Conservation (phyloP, 768 basidiomycete species). For the Boletus fagicola region DNA sequence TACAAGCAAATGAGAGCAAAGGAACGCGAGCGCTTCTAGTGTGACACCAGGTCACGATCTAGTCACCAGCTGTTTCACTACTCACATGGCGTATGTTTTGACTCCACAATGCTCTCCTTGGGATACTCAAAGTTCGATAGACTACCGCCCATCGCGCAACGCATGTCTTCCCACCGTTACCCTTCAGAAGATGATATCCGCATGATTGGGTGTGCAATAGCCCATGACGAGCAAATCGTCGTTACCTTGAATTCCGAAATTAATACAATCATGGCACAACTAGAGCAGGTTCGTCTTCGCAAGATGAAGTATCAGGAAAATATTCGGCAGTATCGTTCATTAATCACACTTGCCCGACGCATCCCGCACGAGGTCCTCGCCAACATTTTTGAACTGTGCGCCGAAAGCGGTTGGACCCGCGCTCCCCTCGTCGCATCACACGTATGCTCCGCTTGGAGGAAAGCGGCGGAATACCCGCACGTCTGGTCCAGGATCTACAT, state of each 20-base stretch:
- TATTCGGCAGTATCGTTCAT: constrained; percentile 44
- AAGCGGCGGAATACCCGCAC: constrained; percentile 47
- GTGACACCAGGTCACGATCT: constrained; percentile 17
- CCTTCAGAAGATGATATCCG: constrained; percentile 23
- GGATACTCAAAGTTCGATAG: constrained; percentile 8
- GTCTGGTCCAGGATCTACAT: constrained; percentile 60
- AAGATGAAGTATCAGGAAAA: constrained; percentile 42
- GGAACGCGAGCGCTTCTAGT: not conserved
- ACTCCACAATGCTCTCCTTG: not conserved
- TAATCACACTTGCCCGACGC: constrained; percentile 54
- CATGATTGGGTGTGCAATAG: constrained; percentile 23
- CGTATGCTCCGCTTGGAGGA: constrained; percentile 59
- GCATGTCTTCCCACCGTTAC: constrained; percentile 17
- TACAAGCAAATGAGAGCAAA: constrained; percentile 13
- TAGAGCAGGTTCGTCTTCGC: constrained; percentile 43
- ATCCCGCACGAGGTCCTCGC: constrained; percentile 55
- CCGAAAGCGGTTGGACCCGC: constrained; percentile 49
- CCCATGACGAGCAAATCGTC: constrained; percentile 43
- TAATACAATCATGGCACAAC: constrained; percentile 36
- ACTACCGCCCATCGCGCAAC: constrained; percentile 8
- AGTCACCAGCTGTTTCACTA: not conserved
- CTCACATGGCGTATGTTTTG: constrained; percentile 12
- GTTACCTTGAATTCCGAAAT: constrained; percentile 43
- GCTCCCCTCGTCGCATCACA: constrained; percentile 56
- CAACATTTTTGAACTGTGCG: constrained; percentile 52